Percentiles rank a stretch among this genome's conserved stretches.
Evolutionary conservation across 306 rosid genomes (phyloP).

Genomic region (Acmispon strigosus): DNA sequence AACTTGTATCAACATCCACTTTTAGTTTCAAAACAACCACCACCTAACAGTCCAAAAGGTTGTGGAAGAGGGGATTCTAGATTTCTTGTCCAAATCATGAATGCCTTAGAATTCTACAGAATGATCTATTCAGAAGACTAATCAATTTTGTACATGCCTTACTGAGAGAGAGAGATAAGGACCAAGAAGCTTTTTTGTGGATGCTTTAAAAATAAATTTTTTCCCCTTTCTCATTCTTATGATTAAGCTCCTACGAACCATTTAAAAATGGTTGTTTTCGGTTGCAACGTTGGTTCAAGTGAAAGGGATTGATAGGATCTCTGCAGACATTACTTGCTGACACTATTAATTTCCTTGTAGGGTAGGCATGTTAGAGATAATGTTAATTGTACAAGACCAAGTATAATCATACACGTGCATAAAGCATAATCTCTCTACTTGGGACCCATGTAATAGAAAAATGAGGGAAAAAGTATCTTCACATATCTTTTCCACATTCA

Average conservation of each 20-base stretch:
- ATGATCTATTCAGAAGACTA: not conserved
- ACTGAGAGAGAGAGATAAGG: slow-evolving; percentile 2
- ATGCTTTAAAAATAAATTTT: not conserved
- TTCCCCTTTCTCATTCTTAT: not conserved
- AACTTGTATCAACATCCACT: not conserved
- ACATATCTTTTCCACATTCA: too few relatives aligned
- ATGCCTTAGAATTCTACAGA: not conserved
- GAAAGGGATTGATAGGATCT: slow-evolving; percentile 22
- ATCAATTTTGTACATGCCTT: not conserved
- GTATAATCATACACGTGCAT: slow-evolving; percentile 13
- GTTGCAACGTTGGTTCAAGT: slow-evolving; percentile 25
- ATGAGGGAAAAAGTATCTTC: too few relatives aligned
- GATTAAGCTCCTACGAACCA: not conserved
- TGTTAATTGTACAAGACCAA: not conserved
- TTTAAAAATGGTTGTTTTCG: slow-evolving; percentile 2
- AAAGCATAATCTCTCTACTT: not conserved
- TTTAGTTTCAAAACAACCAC: not conserved
- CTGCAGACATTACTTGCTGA: not conserved
- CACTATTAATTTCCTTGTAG: slow-evolving; percentile 9
- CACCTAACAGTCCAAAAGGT: not conserved
- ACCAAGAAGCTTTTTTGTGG: not conserved
- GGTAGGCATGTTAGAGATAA: slow-evolving; percentile 10
- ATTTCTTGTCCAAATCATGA: not conserved
- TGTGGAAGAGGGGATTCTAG: not conserved
- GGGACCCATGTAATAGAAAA: not conserved